A percentile compares a stretch with the other conserved stretches of the same genome.
Conservation (phyloP, 139 green algal genomes). For the Mesotaenium endlicherianum region DNA sequence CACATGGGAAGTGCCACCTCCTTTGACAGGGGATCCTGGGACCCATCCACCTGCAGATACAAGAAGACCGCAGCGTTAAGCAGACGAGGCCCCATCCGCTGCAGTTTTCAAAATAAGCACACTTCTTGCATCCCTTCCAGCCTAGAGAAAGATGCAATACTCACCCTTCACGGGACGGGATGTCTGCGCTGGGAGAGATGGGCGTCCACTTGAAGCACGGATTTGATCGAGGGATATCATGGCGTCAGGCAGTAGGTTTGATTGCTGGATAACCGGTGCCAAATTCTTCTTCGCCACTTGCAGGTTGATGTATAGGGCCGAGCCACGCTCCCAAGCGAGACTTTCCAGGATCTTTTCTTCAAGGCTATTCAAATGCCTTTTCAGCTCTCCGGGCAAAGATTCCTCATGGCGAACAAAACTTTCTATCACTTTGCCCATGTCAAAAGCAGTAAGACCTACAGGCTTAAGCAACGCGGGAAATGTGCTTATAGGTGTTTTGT, state of each 20-base stretch:
- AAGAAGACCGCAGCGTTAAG: no score
- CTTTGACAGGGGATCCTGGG: no score
- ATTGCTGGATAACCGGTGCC: constrained; percentile 6
- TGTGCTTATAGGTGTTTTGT: constrained; percentile 30
- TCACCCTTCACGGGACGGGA: no score
- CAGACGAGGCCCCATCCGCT: no score
- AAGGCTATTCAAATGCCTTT: constrained; percentile 51
- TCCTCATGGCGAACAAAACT: constrained; percentile 48
- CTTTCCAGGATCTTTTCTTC: constrained; percentile 59
- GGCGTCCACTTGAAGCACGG: no score
- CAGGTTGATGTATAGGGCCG: constrained; percentile 33
- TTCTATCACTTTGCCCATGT: constrained; percentile 55
- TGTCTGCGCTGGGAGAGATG: no score
- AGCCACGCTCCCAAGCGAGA: constrained; percentile 54
- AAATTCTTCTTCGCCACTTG: constrained; percentile 1
- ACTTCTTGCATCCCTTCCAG: no score
- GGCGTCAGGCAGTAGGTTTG: constrained; percentile 28
- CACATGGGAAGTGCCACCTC: neutral
- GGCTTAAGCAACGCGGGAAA: constrained; percentile 47
- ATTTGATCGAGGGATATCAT: constrained; percentile 5
- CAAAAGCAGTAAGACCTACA: constrained; percentile 51
- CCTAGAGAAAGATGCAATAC: no score
- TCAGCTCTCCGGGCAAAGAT: constrained; percentile 52
- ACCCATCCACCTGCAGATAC: no score
- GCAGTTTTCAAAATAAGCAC: no score